phyloP scores from a whole-genome alignment of 371 early-diverging fungal species.

The Apophysomyces sp. region DNA sequence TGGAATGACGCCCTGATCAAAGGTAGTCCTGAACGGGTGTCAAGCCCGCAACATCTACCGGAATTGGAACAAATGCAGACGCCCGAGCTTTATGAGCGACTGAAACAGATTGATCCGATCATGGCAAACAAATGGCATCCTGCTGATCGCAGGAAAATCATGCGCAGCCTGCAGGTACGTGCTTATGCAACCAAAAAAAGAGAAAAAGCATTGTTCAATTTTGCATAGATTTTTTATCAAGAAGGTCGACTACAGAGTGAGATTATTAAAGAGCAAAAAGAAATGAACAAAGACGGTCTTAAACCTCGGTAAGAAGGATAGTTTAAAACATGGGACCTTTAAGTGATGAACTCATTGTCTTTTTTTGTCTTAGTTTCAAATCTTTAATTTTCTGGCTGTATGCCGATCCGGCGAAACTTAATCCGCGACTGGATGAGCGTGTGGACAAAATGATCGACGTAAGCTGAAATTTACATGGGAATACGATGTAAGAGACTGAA shows the following conservation, averaged over 20 bases:
- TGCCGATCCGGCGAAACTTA: slow-evolving; percentile 64
- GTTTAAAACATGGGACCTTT: too few relatives aligned
- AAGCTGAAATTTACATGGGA: not conserved
- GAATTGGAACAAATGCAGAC: slow-evolving; percentile 44
- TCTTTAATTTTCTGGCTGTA: slow-evolving; percentile 88
- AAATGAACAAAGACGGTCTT: slow-evolving; percentile 26
- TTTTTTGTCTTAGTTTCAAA: slow-evolving; percentile 18
- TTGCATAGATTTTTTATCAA: slow-evolving; percentile 60
- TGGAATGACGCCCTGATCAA: slow-evolving; percentile 74
- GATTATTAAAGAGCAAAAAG: slow-evolving; percentile 62
- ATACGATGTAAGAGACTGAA: not conserved
- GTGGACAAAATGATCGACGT: slow-evolving; percentile 87
- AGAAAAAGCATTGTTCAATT: too few relatives aligned
- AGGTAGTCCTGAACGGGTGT: not conserved
- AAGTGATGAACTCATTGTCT: too few relatives aligned
- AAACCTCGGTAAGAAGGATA: slow-evolving; percentile 21
- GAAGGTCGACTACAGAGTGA: slow-evolving; percentile 79
- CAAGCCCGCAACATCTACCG: slow-evolving; percentile 15
- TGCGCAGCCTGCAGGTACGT: slow-evolving; percentile 76
- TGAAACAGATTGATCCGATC: slow-evolving; percentile 77
- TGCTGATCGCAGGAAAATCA: slow-evolving; percentile 84
- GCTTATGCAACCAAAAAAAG: not conserved
- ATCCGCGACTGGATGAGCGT: slow-evolving; percentile 78
- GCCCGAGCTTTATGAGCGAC: slow-evolving; percentile 51
- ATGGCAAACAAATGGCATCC: slow-evolving; percentile 94